These are phyloP conservation scores for Globisporangium lucens DNA, from an alignment of 352 stramenopile species.

Conservation along the genomic window DNA sequence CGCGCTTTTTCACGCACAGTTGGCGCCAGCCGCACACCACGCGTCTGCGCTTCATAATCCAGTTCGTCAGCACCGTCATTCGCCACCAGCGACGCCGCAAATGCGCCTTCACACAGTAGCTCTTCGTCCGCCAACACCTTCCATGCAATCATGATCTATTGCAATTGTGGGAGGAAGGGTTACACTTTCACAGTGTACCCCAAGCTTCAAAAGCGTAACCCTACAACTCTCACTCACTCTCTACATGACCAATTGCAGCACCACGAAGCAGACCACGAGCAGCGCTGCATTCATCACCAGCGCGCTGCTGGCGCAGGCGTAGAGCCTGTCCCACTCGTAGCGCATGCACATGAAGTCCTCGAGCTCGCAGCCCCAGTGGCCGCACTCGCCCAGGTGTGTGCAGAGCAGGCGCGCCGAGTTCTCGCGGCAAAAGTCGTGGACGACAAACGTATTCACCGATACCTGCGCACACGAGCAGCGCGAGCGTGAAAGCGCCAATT, in stretches of 20 bases:
- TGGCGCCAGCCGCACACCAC: slow-evolving; percentile 2
- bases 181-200: not conserved
- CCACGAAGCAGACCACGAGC: slow-evolving; percentile 18
- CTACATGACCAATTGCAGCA: slow-evolving; percentile 20
- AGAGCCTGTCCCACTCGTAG: slow-evolving; percentile 82
- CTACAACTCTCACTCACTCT: not conserved
- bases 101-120: slow-evolving; percentile 20
- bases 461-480: slow-evolving; percentile 83
- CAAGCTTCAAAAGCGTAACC: slow-evolving; percentile 13
- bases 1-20: slow-evolving; percentile 7
- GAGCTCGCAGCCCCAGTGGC: slow-evolving; percentile 81
- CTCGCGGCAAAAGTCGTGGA: slow-evolving; percentile 76
- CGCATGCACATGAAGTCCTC: slow-evolving; percentile 91
- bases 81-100: slow-evolving; percentile 20
- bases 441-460: slow-evolving; percentile 61
- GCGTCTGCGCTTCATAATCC: not conserved
- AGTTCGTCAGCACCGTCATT: not conserved
- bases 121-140: slow-evolving; percentile 28
- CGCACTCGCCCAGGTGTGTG: slow-evolving; percentile 83
- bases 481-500: slow-evolving; percentile 65
- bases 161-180: not conserved
- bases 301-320: slow-evolving; percentile 38
- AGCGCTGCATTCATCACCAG: slow-evolving; percentile 12
- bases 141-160: slow-evolving; percentile 26
- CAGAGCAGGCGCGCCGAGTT: slow-evolving; percentile 83